phyloP scores from a whole-genome alignment of 352 stramenopile species.

The Phytopythium montanum region DNA sequence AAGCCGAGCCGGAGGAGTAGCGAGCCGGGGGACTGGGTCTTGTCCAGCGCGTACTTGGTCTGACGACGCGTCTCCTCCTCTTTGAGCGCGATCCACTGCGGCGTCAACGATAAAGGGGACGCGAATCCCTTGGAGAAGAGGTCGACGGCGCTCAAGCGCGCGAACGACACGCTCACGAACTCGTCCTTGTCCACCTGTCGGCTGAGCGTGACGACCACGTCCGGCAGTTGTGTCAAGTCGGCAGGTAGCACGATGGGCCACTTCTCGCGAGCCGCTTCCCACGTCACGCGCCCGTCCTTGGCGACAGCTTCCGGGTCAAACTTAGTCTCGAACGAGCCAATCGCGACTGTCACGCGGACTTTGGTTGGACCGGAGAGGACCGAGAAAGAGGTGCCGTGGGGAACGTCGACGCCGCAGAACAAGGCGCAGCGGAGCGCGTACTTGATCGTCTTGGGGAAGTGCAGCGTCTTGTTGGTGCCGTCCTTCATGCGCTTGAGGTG shows the following conservation, averaged over 20 bases:
- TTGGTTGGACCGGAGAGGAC: constrained; percentile 17
- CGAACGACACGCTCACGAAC: constrained; percentile 56
- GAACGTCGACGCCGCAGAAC: constrained; percentile 56
- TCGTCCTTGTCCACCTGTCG: constrained; percentile 54
- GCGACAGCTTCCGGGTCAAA: constrained; percentile 51
- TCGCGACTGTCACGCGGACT: constrained; percentile 43
- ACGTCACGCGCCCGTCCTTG: constrained; percentile 44
- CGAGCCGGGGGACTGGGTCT: constrained; percentile 40
- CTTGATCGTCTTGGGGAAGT: constrained; percentile 45
- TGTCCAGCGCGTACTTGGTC: constrained; percentile 50
- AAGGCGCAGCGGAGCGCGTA: constrained; percentile 62
- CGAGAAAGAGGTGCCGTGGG: constrained; percentile 14
- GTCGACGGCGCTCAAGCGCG: constrained; percentile 34
- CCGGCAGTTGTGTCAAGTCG: constrained; percentile 65
- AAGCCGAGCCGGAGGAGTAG: constrained; percentile 60
- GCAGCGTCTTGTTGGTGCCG: constrained; percentile 11
- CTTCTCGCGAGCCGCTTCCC: constrained; percentile 46
- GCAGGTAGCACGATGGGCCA: constrained; percentile 49
- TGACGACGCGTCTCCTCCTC: constrained; percentile 62
- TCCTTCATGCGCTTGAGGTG: constrained; percentile 45
- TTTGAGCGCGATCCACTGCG: constrained; percentile 50
- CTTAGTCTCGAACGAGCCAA: constrained; percentile 38
- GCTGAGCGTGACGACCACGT: constrained; percentile 66
- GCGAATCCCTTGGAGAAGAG: constrained; percentile 42
- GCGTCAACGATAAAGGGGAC: constrained; percentile 12